Evolutionary conservation across 1,284 basidiomycete genomes (phyloP), one percentile per base, ranked within the genome.

Genomic region (Melanopsichium pennsylvanicum): DNA sequence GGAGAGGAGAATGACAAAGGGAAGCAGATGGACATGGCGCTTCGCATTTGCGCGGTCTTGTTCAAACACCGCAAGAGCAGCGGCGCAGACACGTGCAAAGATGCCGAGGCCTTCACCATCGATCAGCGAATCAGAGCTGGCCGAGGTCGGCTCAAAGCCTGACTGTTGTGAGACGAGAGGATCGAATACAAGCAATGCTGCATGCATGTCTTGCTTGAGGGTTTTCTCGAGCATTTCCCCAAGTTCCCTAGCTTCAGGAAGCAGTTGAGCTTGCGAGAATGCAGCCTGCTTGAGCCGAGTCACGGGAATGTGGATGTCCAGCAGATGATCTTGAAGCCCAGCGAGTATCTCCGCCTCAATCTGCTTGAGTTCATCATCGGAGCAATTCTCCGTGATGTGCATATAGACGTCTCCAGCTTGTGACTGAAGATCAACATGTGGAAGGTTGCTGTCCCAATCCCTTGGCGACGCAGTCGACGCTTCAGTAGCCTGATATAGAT

Each of bases 51-150:
- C 83, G 15, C 90, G 87, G 72, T 93, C 87, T 3, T 86, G 84
- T 1, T 84, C 78, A 27, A 92, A 83, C 26, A 88, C 79, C 2
- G 86, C 82, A 3, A 92, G 81, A 11, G 90, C 82, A 0, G 88
- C 88, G 35, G 84, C 81, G 11, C 87, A 84, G 1, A 85, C 82
- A 9, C 93, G 87, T 0, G 88, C 87, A 70, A 91, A 92, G 4
- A 84, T 72, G 0, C 86, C 84, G 32, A 87, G 86, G 0, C 87
- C 88, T 16, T 82, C 81, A 0, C 61, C 59, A 69, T 90, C 87
- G 45, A 61, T 18, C 4, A 52, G 39, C 13, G 51, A 37, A n/a
- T 48, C 43, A 13, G 37, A 50, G 9, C n/a, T n/a, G n/a, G n/a
- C n/a, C n/a, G 16, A 13, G 18, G 37, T 19, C 5, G 35, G 21